phyloP scores from a whole-genome alignment of 139 green algal genomes.

The Closterium sp. region DNA sequence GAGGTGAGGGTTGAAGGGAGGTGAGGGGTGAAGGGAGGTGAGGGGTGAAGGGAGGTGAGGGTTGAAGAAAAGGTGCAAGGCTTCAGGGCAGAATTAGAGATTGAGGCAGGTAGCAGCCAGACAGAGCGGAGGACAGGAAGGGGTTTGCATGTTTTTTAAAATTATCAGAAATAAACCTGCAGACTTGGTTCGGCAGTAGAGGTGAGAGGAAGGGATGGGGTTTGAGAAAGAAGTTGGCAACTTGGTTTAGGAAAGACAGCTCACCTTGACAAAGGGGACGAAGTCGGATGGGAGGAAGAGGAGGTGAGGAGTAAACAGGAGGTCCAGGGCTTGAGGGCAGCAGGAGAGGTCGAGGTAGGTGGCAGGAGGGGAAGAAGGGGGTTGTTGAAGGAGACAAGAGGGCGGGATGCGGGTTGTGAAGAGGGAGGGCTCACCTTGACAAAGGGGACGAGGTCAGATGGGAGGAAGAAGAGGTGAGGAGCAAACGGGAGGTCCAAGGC shows the following conservation, averaged over 20 bases:
- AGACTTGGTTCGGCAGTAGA: too few species aligned
- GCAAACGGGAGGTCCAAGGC: conserved; percentile 62
- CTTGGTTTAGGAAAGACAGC: neutral
- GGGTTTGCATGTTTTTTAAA: too few species aligned
- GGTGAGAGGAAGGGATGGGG: too few species aligned
- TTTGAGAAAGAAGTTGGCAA: too few species aligned
- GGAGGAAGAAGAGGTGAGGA: conserved; percentile 86
- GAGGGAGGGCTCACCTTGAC: conserved; percentile 73
- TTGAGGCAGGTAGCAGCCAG: too few species aligned
- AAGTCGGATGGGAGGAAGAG: conserved; percentile 91
- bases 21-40: too few species aligned
- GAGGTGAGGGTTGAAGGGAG: conserved; percentile 66
- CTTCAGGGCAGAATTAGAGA: neutral
- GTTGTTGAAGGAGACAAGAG: conserved; percentile 88
- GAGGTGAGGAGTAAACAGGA: conserved; percentile 75
- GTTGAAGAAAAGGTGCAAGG: conserved; percentile 61
- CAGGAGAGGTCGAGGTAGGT: conserved; percentile 71
- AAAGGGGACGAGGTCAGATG: conserved; percentile 67
- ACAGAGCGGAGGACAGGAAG: too few species aligned
- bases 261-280: conserved; percentile 81
- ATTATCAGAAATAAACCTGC: too few species aligned
- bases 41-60: conserved; percentile 66
- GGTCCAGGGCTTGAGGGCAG: conserved; percentile 53
- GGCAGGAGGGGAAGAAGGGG: conserved; percentile 75
- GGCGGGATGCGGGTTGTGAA: conserved; percentile 20